Evolutionary conservation across 257 asterid species (phyloP).

Genomic region (Anisodus tanguticus): DNA sequence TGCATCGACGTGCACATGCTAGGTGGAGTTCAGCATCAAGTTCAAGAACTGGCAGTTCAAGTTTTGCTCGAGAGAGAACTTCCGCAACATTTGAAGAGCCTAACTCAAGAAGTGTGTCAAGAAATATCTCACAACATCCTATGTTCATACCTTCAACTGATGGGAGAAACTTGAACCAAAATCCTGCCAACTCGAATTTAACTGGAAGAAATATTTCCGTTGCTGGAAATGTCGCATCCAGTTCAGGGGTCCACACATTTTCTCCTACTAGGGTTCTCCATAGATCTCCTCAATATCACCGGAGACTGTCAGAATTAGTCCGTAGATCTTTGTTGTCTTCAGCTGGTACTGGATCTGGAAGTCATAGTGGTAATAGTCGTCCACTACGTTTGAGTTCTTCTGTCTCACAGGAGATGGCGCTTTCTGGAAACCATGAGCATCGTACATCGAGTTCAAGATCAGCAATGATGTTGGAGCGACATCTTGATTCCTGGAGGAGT

Average conservation of each 20-base stretch:
- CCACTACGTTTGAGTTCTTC: conserved; percentile 47
- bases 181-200: conserved; percentile 55
- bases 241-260: conserved; percentile 49
- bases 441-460: conserved; percentile 57
- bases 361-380: conserved; percentile 50
- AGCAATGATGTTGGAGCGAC: conserved; percentile 67
- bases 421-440: conserved; percentile 53
- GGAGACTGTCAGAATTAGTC: conserved; percentile 68
- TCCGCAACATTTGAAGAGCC: conserved; percentile 50
- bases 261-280: conserved; percentile 58
- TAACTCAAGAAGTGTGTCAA: conserved; percentile 48
- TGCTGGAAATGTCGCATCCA: conserved; percentile 54
- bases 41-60: conserved; percentile 30
- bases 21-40: conserved; percentile 33
- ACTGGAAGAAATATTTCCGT: conserved; percentile 44
- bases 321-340: conserved; percentile 69
- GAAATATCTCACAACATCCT: conserved; percentile 77
- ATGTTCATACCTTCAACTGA: conserved; percentile 61
- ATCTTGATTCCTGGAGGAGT: conserved; percentile 59
- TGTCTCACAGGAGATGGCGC: conserved; percentile 49
- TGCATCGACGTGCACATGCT: conserved; percentile 25
- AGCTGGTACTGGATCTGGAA: conserved; percentile 55
- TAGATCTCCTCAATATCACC: conserved; percentile 61
- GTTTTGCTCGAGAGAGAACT: conserved; percentile 32
- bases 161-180: conserved; percentile 56